Evolutionary conservation across 768 basidiomycete species (phyloP), one percentile per base, ranked within the genome.

Genomic region (Leccinum rimulosum): DNA sequence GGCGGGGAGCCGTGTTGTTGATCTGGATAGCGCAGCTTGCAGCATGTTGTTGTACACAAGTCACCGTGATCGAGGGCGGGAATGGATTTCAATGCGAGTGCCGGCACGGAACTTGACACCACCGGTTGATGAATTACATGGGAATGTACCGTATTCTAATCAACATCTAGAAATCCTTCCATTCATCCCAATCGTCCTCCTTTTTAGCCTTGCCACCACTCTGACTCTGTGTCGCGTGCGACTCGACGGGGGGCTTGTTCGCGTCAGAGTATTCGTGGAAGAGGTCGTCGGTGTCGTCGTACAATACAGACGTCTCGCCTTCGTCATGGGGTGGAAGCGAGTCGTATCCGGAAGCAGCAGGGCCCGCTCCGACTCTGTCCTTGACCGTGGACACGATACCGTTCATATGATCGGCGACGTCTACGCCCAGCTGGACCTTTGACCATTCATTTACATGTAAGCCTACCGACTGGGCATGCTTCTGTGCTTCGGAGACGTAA

Each of bases 361-460:
- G 89, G 4, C 84, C 82, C 17, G 83, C 77, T 1, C 78, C 76
- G 27, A 89, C 72, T 4, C 68, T 77, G 38, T 87, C 87, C 70
- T 77, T 83, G 56, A 89, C 88, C 0, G 76, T 79, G 38, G 81
- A 83, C 33, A 90, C 86, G 9, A 89, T 81, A 40, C 84, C 86
- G 12, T 85, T 87, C 48, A 95, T 82, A 49, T 83, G 86, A 65
- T 83, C 88, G 54, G 84, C 92, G 8, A 96, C 88, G 71, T 98
- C 95, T 4, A 95, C 87, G 10, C 95, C 95, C 54, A 86, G 80
- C 71, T 85, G 87, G 50, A 74, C 72, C 75, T 85, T 91, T 25
- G 86, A 83, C 90, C 91, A 91, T 64, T 86, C 79, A 65, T 92
- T 93, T 9, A 87, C 90, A 1, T 81, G 75, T 54, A 76, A 80